These are phyloP conservation scores for Chrysanthemum lavandulifolium DNA, from an alignment of 129 eudicot genomes.

Conservation along the genomic window DNA sequence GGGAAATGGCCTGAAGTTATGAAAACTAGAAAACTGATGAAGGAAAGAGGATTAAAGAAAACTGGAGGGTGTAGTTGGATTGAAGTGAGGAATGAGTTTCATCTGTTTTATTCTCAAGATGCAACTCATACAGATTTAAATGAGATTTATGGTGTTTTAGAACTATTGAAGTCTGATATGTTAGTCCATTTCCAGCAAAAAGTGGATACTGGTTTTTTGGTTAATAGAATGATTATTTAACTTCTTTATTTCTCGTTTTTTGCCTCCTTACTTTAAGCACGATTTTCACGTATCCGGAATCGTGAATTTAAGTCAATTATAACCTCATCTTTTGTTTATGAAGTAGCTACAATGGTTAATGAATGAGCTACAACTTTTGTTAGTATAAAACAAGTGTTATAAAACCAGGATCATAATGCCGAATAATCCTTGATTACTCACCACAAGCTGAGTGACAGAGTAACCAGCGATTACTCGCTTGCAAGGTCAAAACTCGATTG, in stretches of 20 bases:
- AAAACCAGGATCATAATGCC: too few relatives aligned
- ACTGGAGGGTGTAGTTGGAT: conserved; percentile 78
- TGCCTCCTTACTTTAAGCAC: too few relatives aligned
- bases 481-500: too few relatives aligned
- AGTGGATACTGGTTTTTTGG: not conserved
- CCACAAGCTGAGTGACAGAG: too few relatives aligned
- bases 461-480: too few relatives aligned
- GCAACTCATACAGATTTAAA: conserved; percentile 35
- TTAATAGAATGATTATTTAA: not conserved
- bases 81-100: conserved; percentile 53
- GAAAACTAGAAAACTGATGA: conserved; percentile 60
- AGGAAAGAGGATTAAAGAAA: conserved; percentile 57
- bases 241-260: too few relatives aligned
- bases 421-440: too few relatives aligned
- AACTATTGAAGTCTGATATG: conserved; percentile 46
- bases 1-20: conserved; percentile 67
- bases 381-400: too few relatives aligned
- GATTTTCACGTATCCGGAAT: not conserved
- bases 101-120: conserved; percentile 64
- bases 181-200: conserved; percentile 27
- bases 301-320: too few relatives aligned
- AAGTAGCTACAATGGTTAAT: too few relatives aligned
- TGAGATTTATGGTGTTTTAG: conserved; percentile 49
- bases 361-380: too few relatives aligned
- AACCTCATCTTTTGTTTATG: too few relatives aligned